Evolutionary conservation across 2,329 filamentous ascomycete genomes (phyloP).

Genomic region (Cladosporium velox): DNA sequence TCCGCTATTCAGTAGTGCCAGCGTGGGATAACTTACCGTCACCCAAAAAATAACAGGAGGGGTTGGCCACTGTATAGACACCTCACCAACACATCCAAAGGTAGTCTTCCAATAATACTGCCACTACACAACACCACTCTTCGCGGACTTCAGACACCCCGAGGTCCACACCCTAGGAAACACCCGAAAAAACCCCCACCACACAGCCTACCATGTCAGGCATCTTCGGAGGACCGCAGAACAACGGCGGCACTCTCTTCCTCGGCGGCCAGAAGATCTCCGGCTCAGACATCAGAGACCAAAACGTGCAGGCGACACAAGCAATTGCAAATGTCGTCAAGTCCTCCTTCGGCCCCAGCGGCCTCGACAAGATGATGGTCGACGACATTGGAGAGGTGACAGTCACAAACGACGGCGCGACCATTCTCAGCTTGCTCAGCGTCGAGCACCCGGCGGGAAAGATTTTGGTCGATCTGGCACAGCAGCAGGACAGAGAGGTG

Average conservation of each 20-base stretch:
- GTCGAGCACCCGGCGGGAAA: constrained; percentile 98
- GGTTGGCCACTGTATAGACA: background rate
- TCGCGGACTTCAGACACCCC: background rate
- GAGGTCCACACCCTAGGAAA: background rate
- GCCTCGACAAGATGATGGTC: constrained; percentile 99
- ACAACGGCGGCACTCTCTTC: constrained; percentile 92
- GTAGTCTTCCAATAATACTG: background rate
- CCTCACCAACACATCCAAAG: background rate
- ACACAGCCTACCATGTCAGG: constrained; percentile 68
- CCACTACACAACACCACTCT: background rate
- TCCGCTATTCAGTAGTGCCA: background rate
- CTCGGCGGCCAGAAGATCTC: constrained; percentile 97
- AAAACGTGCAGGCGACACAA: constrained; percentile 95
- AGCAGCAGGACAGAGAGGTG: constrained; percentile 98
- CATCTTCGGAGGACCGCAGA: constrained; percentile 93
- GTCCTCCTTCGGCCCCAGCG: constrained; percentile 95
- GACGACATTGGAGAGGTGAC: constrained; percentile 99
- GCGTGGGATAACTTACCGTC: constrained; percentile 8
- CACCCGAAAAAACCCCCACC: background rate
- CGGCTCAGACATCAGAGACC: constrained; percentile 92
- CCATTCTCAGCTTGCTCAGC: constrained; percentile 90
- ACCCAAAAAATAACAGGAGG: constrained; percentile 10
- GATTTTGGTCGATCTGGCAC: constrained; percentile 94
- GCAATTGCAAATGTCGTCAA: constrained; percentile 99
- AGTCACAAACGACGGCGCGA: constrained; percentile 97